phyloP scores from a whole-genome alignment of 2,329 filamentous ascomycete genomes.

The Cercospora beticola region DNA sequence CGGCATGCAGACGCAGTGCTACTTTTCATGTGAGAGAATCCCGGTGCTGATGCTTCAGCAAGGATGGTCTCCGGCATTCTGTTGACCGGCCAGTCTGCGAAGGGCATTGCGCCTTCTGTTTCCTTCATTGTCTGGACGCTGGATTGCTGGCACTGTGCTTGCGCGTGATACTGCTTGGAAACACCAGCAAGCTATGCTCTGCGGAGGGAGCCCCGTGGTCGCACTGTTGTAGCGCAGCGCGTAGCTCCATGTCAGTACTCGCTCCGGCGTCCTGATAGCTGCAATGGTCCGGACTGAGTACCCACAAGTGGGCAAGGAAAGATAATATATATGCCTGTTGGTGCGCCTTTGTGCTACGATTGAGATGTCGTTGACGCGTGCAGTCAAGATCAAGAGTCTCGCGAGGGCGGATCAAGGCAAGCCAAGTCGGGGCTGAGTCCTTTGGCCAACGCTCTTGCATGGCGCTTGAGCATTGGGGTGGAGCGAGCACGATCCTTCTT shows the following conservation, averaged over 20 bases:
- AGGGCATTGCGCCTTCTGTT: background rate
- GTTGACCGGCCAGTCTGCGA: background rate
- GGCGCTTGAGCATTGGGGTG: background rate
- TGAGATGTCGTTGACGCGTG: background rate
- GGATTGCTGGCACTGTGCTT: background rate
- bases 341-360: background rate
- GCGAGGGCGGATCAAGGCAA: background rate
- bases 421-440: constrained; percentile 1
- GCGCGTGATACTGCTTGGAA: background rate
- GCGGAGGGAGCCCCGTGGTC: background rate
- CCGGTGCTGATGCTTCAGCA: background rate
- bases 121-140: background rate
- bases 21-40: background rate
- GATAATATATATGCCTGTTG: background rate
- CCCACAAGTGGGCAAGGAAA: background rate
- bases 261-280: background rate
- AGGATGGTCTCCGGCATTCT: background rate
- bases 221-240: background rate
- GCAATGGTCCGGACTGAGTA: background rate
- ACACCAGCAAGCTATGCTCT: background rate
- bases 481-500: background rate
- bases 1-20: background rate
- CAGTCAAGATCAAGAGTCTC: background rate
- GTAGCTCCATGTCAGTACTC: background rate
- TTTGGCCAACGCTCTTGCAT: background rate